Evolutionary conservation across 305 asterid genomes (phyloP), one percentile per base, ranked within the genome.

Genomic region (Lippia alba): DNA sequence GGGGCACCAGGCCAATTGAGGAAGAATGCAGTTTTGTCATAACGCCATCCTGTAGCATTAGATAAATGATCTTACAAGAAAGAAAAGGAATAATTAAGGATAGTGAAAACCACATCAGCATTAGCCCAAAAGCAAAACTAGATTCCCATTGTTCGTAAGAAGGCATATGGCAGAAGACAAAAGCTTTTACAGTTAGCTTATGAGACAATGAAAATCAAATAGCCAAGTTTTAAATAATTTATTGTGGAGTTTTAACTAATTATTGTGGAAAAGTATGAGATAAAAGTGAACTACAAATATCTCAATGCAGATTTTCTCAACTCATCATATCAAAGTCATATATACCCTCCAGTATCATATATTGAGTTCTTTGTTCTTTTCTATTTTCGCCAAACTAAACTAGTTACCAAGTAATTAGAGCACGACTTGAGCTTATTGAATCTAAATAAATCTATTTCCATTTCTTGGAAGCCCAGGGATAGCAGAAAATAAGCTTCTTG

Each of bases 31-130:
- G 73, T 41, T 78, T 84, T 41, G 82, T 64, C 67, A 73, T 70
- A 41, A 53, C 78, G 74, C 64, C 74, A 67, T 70, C 89, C 97
- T 91, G 84, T 54, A 81, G 80, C 61, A 79, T 51, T 44, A 49
- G 62, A 57, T 24, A 54, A 65, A 61, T 18, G 16, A 63, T 56
- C 57, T 48, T 50, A 30, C 53, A 50, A 24, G 11, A 44, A 40
- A 33, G 71, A 40, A 50, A 12, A 16, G 66, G 54, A 39, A 59
- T 57, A 34, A 66, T 61, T 62, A 40, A 60, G 39, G 74, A 72
- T 49, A 20, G 67, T 15, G 61, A 73, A 34, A 61, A 32, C 41
- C 41, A 49, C 40, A 15, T 49, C 44, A 69, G 60, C 70, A 67
- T 40, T 45, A 56, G 70, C 69, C 57, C 70, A 58, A 69, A 71